Evolutionary conservation across 2,329 filamentous ascomycete genomes (phyloP), one percentile per base, ranked within the genome.

Genomic region (Diaporthe sp.): DNA sequence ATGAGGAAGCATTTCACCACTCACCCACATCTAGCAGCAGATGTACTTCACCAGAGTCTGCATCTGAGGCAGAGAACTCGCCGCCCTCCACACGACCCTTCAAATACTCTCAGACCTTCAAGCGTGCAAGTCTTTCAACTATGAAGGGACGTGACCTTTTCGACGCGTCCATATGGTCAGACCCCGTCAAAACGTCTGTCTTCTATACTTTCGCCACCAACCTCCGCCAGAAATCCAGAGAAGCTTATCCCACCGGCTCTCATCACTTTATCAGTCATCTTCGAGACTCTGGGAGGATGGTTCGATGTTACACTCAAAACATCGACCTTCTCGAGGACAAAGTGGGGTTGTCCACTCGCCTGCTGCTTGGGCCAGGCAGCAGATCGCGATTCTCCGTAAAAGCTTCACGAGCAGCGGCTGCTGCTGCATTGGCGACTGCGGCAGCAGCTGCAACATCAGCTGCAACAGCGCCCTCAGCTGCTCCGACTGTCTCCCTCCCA

Each of bases 241-340:
- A 89, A n/a, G 91, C 93, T 13, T 84, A 88, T 71, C 92, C 92
- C 0, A 94, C 92, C 1, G 86, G 86, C 25, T 93, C 91, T 1
- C 93, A 95, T 83, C 90, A 89, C 73, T 94, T 95, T 81, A 92
- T 95, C 78, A 89, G 90, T 58, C 89, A 91, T 47, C 86, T 95
- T 7, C 88, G 92, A 60, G 92, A 94, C 80, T 88, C 90, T 5
- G 91, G 92, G 4, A 92, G 93, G 77, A 86, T 95, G 7, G 91
- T 94, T 44, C 87, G 93, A 53, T 94, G 92, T 79, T 95, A 95
- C 79, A 94, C 93, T 0, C 93, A 95, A 79, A 95, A 94, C 78
- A 94, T 95, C 78, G 93, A 95, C 78, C 91, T 92, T 77, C 90
- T 95, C 9, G 93, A 95, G 81, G 91, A 92, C 80, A 91, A 93